These are phyloP conservation scores for Colletotrichum sidae DNA, from an alignment of 2,329 filamentous ascomycete species.

Conservation along the genomic window DNA sequence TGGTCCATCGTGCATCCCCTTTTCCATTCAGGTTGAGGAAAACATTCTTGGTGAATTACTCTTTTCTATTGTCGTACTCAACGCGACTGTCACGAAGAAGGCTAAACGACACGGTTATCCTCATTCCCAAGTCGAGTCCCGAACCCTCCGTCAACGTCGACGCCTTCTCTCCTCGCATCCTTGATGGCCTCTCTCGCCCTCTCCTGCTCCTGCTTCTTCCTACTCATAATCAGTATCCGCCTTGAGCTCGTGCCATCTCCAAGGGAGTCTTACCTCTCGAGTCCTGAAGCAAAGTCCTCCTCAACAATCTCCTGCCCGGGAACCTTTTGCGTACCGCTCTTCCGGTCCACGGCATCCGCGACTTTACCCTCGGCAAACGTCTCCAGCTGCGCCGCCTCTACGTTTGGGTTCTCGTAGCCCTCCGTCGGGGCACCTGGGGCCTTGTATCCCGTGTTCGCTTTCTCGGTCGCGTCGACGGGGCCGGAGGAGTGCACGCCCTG, in stretches of 20 bases:
- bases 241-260: background rate
- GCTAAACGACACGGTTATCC: constrained; percentile 27
- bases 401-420: constrained; percentile 39
- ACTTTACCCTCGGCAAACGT: constrained; percentile 42
- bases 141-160: constrained; percentile 39
- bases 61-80: background rate
- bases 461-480: constrained; percentile 39
- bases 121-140: constrained; percentile 19
- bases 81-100: background rate
- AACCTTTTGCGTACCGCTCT: constrained; percentile 40
- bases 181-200: constrained; percentile 39
- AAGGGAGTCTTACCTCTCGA: constrained; percentile 38
- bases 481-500: constrained; percentile 37
- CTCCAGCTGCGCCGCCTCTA: constrained; percentile 42
- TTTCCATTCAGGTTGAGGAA: background rate
- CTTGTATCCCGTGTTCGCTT: constrained; percentile 29
- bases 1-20: background rate
- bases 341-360: constrained; percentile 41
- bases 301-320: constrained; percentile 37
- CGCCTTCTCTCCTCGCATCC: constrained; percentile 33
- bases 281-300: constrained; percentile 38
- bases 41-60: background rate
- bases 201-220: constrained; percentile 42
- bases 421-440: background rate
- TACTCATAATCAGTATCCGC: constrained; percentile 20